Base-by-base conservation (phyloP, 2,329 filamentous ascomycete genomes). In the Fusarium goolgardi region DNA sequence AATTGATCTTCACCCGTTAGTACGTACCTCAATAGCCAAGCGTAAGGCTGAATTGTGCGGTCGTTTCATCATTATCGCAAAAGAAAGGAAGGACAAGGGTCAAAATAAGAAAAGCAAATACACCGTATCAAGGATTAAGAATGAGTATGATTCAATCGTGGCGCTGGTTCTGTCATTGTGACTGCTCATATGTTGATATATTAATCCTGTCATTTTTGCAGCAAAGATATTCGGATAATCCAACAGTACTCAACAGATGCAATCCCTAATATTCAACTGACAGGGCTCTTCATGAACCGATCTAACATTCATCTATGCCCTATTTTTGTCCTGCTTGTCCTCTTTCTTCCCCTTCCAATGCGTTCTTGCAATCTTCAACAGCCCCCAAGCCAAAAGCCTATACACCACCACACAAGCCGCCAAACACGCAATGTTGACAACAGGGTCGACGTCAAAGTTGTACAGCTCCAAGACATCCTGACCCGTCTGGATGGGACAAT, bases 391-490 rank as follows among this genome's bases (percentile, higher is more conserved):
- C 12, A 92, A 72, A 5, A 91, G 32, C 11, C 91, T 81, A 77
- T 94, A 94, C 9, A 85, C 81, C 2, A 93, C 81, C 3, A 89
- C 83, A 58, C 86, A 88, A 2, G 86, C 84, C 0, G 86, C 90
- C 71, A 94, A 74, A 5, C 85, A 87, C 67, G 88, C 82, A 4
- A 93, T 75, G 67, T 91, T 90, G 55, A 86, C 80, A 15, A 84
- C 81, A 0, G 88, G 85, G 70, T 90, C 81, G 13, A 83, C 86
- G 54, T 92, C 82, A 55, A 93, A 80, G 51, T 86, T 85, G 76
- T 93, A 94, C 55, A 93, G 72, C 44, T 86, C 76, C 49, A 94
- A 76, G 1, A 91, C 91, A 70, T 94, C 82, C 71, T 89, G 81
- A 0, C 91, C 91, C 0, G 84, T 90, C 46, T 84, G 81, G 41